Conservation (phyloP, 768 basidiomycete genomes). For the Pulveroboletus frians region DNA sequence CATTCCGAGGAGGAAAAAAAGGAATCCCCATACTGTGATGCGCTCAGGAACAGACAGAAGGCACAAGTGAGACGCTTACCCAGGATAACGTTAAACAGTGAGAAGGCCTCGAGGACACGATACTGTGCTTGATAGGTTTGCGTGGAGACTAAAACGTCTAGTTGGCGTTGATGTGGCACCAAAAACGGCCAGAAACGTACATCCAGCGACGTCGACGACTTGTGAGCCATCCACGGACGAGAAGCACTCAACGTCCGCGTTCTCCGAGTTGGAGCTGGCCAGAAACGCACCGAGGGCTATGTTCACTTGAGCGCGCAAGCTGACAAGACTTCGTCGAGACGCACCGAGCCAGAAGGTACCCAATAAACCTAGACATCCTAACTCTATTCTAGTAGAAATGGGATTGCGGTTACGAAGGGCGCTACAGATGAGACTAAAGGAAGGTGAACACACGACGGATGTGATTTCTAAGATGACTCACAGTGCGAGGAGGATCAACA, state of each 20-base stretch:
- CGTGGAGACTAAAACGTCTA: conserved; percentile 55
- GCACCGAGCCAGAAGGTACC: conserved; percentile 78
- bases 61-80: conserved; percentile 37
- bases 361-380: conserved; percentile 63
- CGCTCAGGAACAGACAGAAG: conserved; percentile 5
- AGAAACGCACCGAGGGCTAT: conserved; percentile 71
- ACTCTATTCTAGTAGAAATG: conserved; percentile 71
- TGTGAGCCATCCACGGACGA: conserved; percentile 47
- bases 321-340: conserved; percentile 20
- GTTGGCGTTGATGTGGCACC: conserved; percentile 2
- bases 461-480: conserved; percentile 33
- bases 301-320: conserved; percentile 10
- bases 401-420: conserved; percentile 66
- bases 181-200: conserved; percentile 39
- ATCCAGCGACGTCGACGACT: conserved; percentile 57
- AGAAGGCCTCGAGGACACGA: conserved; percentile 74
- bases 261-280: conserved; percentile 68
- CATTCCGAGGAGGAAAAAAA: conserved; percentile 41
- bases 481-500: conserved; percentile 66
- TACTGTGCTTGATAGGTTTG: conserved; percentile 89
- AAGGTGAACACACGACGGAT: conserved; percentile 1
- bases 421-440: conserved; percentile 55
- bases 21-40: conserved; percentile 44
- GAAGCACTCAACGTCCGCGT: conserved; percentile 80
- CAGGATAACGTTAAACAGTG: conserved; percentile 70